A percentile compares a stretch with the other conserved stretches of the same genome.
Conservation (phyloP, 2,329 filamentous ascomycete species). For the Sclerotinia borealis region DNA sequence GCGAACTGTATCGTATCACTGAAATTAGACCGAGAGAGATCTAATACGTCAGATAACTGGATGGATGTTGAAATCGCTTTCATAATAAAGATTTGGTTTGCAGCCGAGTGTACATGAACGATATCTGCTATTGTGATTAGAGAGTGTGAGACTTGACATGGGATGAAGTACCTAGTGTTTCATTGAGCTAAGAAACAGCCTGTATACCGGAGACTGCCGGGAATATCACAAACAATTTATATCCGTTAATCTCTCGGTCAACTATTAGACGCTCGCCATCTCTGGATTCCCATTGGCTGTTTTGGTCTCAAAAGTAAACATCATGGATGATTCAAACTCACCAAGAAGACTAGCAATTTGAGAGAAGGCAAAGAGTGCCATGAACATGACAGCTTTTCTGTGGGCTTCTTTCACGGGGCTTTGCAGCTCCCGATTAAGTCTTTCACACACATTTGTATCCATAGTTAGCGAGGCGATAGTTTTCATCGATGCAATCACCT, state of each 20-base stretch:
- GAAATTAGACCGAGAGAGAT: not conserved
- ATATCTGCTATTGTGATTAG: not conserved
- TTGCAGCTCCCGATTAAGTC: not conserved
- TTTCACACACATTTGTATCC: not conserved
- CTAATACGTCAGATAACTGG: not conserved
- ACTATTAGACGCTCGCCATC: slow-evolving; percentile 39
- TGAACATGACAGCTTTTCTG: not conserved
- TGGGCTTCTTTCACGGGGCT: not conserved
- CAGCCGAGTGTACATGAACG: not conserved
- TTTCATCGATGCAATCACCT: not conserved
- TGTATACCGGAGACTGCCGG: slow-evolving; percentile 34
- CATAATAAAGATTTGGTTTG: not conserved
- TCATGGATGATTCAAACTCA: not conserved
- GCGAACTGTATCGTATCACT: not conserved
- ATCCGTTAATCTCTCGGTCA: slow-evolving; percentile 34
- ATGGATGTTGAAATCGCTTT: not conserved
- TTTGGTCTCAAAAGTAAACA: not conserved
- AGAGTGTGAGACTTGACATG: not conserved
- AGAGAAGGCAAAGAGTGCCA: not conserved
- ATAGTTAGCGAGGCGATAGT: not conserved
- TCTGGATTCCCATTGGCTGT: slow-evolving; percentile 23
- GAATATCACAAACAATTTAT: slow-evolving; percentile 46
- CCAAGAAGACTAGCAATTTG: slow-evolving; percentile 4
- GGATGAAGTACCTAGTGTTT: not conserved
- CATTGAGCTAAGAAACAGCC: slow-evolving; percentile 8